Evolutionary conservation across 352 stramenopile species (phyloP).

Genomic region (Globisporangium echinulatum): DNA sequence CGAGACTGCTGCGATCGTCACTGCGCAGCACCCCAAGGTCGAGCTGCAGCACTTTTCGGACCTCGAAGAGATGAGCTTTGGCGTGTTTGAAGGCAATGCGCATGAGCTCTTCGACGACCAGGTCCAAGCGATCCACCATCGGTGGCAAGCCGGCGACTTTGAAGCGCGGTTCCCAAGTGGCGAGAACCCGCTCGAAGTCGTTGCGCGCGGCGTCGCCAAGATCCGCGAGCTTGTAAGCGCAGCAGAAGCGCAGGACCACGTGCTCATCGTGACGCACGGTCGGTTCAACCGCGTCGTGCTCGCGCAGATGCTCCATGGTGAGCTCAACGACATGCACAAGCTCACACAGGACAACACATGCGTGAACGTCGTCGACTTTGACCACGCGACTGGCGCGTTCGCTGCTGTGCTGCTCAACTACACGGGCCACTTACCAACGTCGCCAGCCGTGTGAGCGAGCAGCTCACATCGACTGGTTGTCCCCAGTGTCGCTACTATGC

Average conservation of each 20-base stretch:
- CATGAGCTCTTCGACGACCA: conserved; percentile 43
- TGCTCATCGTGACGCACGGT: conserved; percentile 75
- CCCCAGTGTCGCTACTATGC: too few species aligned
- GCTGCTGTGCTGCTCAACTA: conserved; percentile 65
- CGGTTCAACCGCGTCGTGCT: conserved; percentile 85
- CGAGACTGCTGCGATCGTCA: conserved; percentile 8
- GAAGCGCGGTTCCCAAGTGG: conserved; percentile 46
- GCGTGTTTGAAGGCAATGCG: conserved; percentile 56
- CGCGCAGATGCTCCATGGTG: conserved; percentile 55
- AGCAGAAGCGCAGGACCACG: conserved; percentile 36
- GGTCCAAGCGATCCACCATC: conserved; percentile 51
- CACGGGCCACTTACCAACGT: conserved; percentile 42
- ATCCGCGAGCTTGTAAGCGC: conserved; percentile 50
- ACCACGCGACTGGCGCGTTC: conserved; percentile 48
- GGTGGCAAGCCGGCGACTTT: conserved; percentile 56
- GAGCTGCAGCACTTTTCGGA: conserved; percentile 53
- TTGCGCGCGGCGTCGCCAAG: conserved; percentile 48
- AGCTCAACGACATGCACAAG: conserved; percentile 51
- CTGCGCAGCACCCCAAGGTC: conserved; percentile 35
- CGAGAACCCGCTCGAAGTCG: conserved; percentile 65
- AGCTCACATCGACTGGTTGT: too few species aligned
- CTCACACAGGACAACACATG: conserved; percentile 82
- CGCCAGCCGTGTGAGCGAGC: conserved; percentile 21
- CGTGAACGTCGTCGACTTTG: conserved; percentile 81
- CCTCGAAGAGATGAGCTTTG: conserved; percentile 84